phyloP scores from a whole-genome alignment of 768 basidiomycete species.

The Tulasnella sp. region DNA sequence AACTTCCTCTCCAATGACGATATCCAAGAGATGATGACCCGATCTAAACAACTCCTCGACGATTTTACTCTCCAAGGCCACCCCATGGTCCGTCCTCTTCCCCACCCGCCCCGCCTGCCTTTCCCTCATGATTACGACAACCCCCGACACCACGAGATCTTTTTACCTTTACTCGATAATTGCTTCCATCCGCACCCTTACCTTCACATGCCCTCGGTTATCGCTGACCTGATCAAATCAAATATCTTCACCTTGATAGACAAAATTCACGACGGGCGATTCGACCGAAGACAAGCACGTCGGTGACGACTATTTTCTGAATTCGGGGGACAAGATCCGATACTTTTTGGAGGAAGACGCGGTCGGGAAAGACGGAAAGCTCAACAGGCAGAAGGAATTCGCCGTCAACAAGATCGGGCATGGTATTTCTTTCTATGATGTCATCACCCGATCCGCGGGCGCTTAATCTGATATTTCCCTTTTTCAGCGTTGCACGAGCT shows the following conservation, averaged over 20 bases:
- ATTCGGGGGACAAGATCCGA: conserved; percentile 86
- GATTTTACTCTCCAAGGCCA: conserved; percentile 69
- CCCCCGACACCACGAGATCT: background rate
- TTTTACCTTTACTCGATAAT: background rate
- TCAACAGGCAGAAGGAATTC: conserved; percentile 42
- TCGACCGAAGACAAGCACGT: conserved; percentile 45
- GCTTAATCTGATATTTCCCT: background rate
- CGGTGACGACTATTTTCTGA: conserved; percentile 89
- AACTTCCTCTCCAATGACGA: conserved; percentile 54
- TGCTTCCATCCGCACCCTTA: background rate
- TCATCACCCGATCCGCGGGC: background rate
- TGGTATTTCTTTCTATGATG: conserved; percentile 34
- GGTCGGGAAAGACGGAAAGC: conserved; percentile 51
- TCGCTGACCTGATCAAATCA: background rate
- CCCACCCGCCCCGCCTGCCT: no score
- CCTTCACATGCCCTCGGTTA: background rate
- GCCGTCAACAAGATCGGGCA: conserved; percentile 95
- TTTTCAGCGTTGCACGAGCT: conserved; percentile 74
- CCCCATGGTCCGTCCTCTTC: conserved; percentile 47
- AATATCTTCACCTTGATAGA: conserved; percentile 36
- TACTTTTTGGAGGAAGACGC: conserved; percentile 93
- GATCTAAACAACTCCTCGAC: conserved; percentile 66
- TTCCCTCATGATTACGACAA: background rate
- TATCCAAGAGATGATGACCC: conserved; percentile 46
- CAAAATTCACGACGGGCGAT: conserved; percentile 71